These are phyloP conservation scores for Oenanthe sinensis DNA, from an alignment of 129 eudicot genomes.

Conservation along the genomic window DNA sequence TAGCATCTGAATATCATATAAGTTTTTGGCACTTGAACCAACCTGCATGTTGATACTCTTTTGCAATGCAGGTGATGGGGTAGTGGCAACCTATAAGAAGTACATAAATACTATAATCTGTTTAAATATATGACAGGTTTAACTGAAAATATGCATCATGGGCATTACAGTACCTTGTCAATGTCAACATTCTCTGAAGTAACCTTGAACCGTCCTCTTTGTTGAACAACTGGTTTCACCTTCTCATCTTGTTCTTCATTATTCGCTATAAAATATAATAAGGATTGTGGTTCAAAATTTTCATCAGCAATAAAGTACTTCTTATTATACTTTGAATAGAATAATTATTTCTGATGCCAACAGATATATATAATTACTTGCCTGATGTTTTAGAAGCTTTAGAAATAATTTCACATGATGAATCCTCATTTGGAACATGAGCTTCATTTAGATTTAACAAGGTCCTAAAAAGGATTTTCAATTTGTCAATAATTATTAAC, in stretches of 20 bases:
- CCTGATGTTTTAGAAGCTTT: conserved; percentile 50
- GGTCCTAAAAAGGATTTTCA: conserved; percentile 26
- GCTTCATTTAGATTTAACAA: conserved; percentile 27
- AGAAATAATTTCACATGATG: conserved; percentile 23
- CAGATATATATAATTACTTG: conserved; percentile 19
- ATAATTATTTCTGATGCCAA: not conserved
- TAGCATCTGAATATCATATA: not conserved
- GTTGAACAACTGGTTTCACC: conserved; percentile 70
- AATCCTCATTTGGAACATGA: conserved; percentile 24
- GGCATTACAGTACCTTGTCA: conserved; percentile 43
- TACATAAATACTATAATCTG: conserved; percentile 1
- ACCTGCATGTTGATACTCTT: conserved; percentile 87
- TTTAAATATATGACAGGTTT: not conserved
- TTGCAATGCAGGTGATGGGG: conserved; percentile 38
- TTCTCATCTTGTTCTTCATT: conserved; percentile 74
- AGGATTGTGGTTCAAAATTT: not conserved
- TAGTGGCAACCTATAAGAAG: conserved; percentile 34
- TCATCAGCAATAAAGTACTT: not conserved
- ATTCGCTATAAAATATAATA: conserved; percentile 15
- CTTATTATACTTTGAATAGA: not conserved
- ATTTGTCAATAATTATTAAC: conserved; percentile 27
- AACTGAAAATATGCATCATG: not conserved
- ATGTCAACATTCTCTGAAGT: conserved; percentile 72
- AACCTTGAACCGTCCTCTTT: conserved; percentile 85
- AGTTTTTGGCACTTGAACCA: conserved; percentile 2